Evolutionary conservation across 768 basidiomycete species (phyloP), one percentile per base, ranked within the genome.

Genomic region (Rhodotorula diobovata): DNA sequence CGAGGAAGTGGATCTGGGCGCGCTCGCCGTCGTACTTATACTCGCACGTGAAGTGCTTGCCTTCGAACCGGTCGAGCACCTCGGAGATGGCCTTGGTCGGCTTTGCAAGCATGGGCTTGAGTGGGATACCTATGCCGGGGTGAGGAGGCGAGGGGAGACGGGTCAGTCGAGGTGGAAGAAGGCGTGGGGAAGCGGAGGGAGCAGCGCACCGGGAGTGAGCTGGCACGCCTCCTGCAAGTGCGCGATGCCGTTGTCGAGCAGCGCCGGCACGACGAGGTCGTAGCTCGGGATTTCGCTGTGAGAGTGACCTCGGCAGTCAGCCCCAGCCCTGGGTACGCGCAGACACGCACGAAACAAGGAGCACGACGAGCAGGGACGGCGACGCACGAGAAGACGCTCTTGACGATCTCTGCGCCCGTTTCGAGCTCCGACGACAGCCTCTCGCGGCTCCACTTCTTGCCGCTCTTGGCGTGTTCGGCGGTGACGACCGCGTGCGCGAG

Each of bases 21-120:
- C 96, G 88, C 80, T 99, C 96, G 14, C 96, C 96, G 74, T 99
- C 96, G 76, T 99, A 99, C 81, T 99, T 99, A 82, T 99, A 99
- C 82, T 99, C 96, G 81, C 94, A 98, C 16, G 96, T 97, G 79
- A 99, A 98, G 64, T 85, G 86, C 81, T 93, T 94, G 78, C 87
- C 88, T 81, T 99, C 96, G 78, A 98, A 99, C 67, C 93, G 84
- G 81, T 99, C 95, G 32, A 99, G 85, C 30, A 99, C 95, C 81
- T 98, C 95, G 23, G 91, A 89, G 75, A 99, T 98, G 6, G 96
- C 96, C 81, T 99, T 99, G 0, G 95, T 98, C 16, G 96, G 96
- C 81, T 98, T 99, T 25, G 96, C 96, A 62, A 99, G 84, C 96
- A 99, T 99, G 23, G 96, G 96, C 77, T 99, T 99, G 46, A 99